A percentile compares a stretch with the other conserved stretches of the same genome.
phyloP scores from a whole-genome alignment of 2,329 filamentous ascomycete species.

The Penicillium sclerotigenum region DNA sequence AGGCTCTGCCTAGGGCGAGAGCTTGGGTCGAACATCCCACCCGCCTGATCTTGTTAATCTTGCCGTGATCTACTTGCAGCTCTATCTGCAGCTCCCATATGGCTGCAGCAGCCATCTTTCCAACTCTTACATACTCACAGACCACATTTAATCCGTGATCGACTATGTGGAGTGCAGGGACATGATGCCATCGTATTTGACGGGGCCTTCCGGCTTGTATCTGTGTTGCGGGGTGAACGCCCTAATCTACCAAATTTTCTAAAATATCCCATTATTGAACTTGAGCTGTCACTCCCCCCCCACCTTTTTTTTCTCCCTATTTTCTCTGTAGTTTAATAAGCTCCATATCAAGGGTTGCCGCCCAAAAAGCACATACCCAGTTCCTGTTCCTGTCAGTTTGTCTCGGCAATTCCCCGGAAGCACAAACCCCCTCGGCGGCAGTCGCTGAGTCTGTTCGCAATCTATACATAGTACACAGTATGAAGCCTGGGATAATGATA shows the following conservation, averaged over 20 bases:
- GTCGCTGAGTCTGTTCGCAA: constrained; percentile 14
- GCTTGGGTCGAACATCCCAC: constrained; percentile 3
- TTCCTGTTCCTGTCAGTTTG: constrained; percentile 1
- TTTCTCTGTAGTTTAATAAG: background rate
- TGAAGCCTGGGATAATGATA: constrained; percentile 10
- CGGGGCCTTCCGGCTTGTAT: background rate
- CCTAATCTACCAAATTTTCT: background rate
- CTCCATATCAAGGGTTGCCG: background rate
- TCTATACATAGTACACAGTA: constrained; percentile 15
- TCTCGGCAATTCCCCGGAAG: background rate
- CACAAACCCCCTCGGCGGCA: constrained; percentile 8
- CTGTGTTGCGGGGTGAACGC: background rate
- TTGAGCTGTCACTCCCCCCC: background rate
- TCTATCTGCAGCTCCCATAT: constrained; percentile 8
- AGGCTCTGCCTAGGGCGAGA: background rate
- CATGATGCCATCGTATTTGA: constrained; percentile 5
- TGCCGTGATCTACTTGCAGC: constrained; percentile 6
- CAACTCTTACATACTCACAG: background rate
- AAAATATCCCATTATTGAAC: background rate
- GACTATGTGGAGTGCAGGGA: constrained; percentile 7
- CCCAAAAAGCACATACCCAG: constrained; percentile 5
- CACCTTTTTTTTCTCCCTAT: background rate
- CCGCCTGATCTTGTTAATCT: background rate
- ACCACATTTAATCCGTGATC: constrained; percentile 7
- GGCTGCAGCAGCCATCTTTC: constrained; percentile 3